Conservation (phyloP, 78 protist genomes). For the Chrysochromulina parva region DNA sequence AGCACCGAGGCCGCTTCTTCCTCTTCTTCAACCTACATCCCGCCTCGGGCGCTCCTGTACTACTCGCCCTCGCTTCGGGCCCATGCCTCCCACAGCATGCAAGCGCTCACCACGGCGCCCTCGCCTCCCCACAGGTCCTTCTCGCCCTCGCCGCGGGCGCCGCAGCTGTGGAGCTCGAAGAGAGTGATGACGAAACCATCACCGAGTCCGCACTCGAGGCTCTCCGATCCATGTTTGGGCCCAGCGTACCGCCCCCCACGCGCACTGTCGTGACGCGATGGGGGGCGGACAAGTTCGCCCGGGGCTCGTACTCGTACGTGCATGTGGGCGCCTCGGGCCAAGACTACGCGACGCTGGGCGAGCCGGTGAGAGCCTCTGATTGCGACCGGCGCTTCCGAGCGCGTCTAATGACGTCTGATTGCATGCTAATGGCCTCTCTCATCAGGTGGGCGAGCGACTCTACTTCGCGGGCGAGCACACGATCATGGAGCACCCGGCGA, state of each 20-base stretch:
- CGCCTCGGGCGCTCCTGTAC: not conserved
- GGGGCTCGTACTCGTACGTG: constrained; percentile 58
- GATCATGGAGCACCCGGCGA: constrained; percentile 48
- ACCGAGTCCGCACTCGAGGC: not conserved
- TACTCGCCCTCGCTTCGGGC: no score
- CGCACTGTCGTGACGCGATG: constrained; percentile 31
- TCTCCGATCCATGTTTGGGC: not conserved
- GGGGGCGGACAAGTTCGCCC: constrained; percentile 39
- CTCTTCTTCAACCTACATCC: not conserved
- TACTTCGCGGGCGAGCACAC: constrained; percentile 68
- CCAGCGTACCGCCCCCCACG: not conserved
- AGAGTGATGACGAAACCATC: not conserved
- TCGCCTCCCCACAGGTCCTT: not conserved
- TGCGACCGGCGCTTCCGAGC: no score
- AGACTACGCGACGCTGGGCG: constrained; percentile 46
- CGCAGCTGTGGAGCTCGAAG: not conserved
- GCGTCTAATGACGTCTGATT: no score
- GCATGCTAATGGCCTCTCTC: no score
- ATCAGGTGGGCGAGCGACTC: constrained; percentile 9
- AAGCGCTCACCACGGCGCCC: no score
- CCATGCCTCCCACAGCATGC: no score
- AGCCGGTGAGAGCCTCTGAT: no score
- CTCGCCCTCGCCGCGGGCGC: not conserved
- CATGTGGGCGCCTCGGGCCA: constrained; percentile 11
- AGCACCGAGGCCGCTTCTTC: constrained; percentile 3